phyloP scores from a whole-genome alignment of 83 land plant genomes.

The Thuja plicata region DNA sequence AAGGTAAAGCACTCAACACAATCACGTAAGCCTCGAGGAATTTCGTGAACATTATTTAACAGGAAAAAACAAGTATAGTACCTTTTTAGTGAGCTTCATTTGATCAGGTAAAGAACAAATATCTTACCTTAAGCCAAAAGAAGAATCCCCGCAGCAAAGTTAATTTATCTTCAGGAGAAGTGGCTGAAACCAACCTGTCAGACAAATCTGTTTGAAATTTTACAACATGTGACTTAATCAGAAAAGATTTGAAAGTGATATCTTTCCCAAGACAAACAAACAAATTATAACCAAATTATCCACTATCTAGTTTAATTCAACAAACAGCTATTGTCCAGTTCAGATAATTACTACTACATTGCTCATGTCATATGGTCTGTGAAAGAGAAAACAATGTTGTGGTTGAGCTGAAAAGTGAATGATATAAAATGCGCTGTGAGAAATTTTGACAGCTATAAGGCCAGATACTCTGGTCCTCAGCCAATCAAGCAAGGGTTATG shows the following conservation, averaged over 20 bases:
- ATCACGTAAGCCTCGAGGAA: background rate
- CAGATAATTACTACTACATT: background rate
- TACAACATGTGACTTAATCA: conserved; percentile 8
- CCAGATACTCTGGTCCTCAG: background rate
- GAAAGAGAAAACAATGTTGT: background rate
- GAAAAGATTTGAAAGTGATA: background rate
- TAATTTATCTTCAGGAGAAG: conserved; percentile 19
- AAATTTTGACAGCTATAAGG: background rate
- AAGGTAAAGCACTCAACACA: background rate
- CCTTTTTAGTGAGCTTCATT: background rate
- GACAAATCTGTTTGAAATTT: conserved; percentile 24
- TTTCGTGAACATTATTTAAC: background rate
- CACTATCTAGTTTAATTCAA: background rate
- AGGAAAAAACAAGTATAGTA: background rate
- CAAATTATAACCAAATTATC: background rate
- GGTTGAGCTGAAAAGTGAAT: background rate
- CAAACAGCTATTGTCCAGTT: background rate
- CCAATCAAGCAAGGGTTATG: background rate
- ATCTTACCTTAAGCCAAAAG: conserved; percentile 31
- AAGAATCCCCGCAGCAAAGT: conserved; percentile 29
- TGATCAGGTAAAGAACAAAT: background rate
- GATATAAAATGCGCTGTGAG: background rate
- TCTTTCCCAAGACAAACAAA: background rate
- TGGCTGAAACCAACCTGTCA: conserved; percentile 4
- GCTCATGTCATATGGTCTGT: background rate